phyloP scores from a whole-genome alignment of 805 yeast genomes.

The Nakazawaea peltata region DNA sequence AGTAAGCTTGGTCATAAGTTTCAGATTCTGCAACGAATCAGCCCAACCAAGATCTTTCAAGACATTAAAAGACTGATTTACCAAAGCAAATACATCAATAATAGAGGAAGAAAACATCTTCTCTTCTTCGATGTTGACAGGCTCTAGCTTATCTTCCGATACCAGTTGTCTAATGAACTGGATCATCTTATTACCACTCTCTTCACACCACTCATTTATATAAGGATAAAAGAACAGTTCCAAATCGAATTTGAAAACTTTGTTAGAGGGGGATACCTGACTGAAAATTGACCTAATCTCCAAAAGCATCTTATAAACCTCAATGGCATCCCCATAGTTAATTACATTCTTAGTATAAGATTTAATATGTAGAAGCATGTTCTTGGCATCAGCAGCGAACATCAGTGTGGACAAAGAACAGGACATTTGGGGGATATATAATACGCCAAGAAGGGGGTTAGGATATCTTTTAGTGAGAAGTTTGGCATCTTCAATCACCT shows the following conservation, averaged over 20 bases:
- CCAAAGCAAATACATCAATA: constrained; percentile 55
- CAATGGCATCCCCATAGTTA: constrained; percentile 48
- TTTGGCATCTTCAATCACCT: constrained; percentile 40
- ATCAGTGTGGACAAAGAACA: constrained; percentile 42
- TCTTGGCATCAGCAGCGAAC: constrained; percentile 44
- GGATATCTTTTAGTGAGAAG: constrained; percentile 51
- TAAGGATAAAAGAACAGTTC: constrained; percentile 50
- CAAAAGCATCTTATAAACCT: constrained; percentile 42
- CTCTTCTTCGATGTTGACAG: constrained; percentile 35
- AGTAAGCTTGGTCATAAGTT: constrained; percentile 50
- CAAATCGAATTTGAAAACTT: constrained; percentile 39
- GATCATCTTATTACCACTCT: constrained; percentile 36
- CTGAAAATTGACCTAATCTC: constrained; percentile 43
- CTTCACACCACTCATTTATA: constrained; percentile 29
- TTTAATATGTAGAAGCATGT: constrained; percentile 41
- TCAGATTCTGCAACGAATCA: constrained; percentile 53
- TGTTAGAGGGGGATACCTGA: constrained; percentile 35
- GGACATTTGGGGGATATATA: constrained; percentile 42
- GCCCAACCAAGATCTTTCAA: constrained; percentile 60
- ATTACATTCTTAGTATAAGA: constrained; percentile 27
- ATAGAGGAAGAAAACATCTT: constrained; percentile 53
- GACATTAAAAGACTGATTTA: constrained; percentile 49
- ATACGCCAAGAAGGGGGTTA: constrained; percentile 49
- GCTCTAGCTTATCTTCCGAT: constrained; percentile 47
- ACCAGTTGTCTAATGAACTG: constrained; percentile 48